Base-by-base conservation (phyloP, 2,329 filamentous ascomycete species). In the Chalaropsis ovoidea region DNA sequence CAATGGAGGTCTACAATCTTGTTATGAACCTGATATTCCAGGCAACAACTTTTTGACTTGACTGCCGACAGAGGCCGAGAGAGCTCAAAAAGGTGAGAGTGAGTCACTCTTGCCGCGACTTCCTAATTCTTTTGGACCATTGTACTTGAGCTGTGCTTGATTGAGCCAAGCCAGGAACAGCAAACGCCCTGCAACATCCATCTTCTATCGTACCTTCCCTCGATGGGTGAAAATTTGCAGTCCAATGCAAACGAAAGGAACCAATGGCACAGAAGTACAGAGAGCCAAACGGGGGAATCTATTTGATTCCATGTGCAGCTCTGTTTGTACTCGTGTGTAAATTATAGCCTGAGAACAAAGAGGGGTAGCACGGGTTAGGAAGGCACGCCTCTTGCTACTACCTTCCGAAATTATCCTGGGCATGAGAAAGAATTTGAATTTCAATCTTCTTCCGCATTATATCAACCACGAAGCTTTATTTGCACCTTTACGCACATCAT, bases 341-440 rank as follows among this genome's bases (percentile, higher is more conserved):
- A 52, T 27, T 52, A 19, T 52, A 27, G 8, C 22, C 22, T 15
- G 54, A 19, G 10, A n/a, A n/a, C 24, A 58, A 58, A 58, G 54
- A 58, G 54, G 54, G 54, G 54, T 58, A 58, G 31, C 54, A 58
- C 27, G 2, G 27, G 27, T 8, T 58, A n/a, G 54, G 54, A 58
- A 58, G 27, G 54, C 27, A n/a, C 54, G 24, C 27, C 31, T 52
- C 5, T 52, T 52, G 47, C 22, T 52, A 52, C 24, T 52, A 15
- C 47, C n/a, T 19, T 58, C n/a, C 31, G 15, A 13, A 58, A 10
- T 15, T 58, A 17, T 39, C 31, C 39, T 58, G 15, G 17, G 15
- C 15, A 19, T 19, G 27, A 35, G 17, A 39, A 58, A 31, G 54
- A 58, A 58, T 39, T 58, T 58, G 13, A 35, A 15, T 58, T 58